Conservation (phyloP, 305 asterid genomes). For the Solanum hybrid region DNA sequence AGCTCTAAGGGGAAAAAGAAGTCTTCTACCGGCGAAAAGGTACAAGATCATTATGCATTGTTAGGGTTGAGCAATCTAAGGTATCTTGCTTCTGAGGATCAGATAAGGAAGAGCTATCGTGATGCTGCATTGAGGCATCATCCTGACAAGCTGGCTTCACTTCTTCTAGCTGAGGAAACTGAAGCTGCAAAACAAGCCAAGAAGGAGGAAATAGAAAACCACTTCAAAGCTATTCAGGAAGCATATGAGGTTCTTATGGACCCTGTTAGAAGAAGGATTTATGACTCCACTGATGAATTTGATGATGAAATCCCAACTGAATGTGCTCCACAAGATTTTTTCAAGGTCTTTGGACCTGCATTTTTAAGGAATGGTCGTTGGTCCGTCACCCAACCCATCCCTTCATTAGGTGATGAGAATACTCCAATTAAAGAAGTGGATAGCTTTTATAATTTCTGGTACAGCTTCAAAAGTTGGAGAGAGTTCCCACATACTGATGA, state of each 20-base stretch:
- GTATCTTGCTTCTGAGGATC: conserved; percentile 97
- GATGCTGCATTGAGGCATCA: conserved; percentile 88
- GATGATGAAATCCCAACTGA: conserved; percentile 90
- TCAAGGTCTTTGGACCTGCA: conserved; percentile 92
- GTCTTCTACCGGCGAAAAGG: conserved; percentile 50
- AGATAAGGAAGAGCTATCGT: conserved; percentile 73
- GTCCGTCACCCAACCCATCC: conserved; percentile 72
- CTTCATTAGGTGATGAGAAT: conserved; percentile 69
- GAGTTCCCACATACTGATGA: conserved; percentile 96
- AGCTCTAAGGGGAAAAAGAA: conserved; percentile 86
- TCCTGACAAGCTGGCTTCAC: conserved; percentile 90
- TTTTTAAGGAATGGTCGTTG: conserved; percentile 96
- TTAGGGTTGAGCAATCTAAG: conserved; percentile 89
- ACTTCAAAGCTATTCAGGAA: conserved; percentile 87
- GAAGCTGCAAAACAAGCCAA: conserved; percentile 84
- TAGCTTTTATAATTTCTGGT: conserved; percentile 80
- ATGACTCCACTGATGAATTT: conserved; percentile 96
- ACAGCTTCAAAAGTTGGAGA: conserved; percentile 92
- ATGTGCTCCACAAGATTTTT: conserved; percentile 87
- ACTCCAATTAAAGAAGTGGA: conserved; percentile 63
- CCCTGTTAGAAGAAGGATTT: conserved; percentile 81
- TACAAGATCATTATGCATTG: conserved; percentile 93
- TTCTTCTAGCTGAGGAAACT: conserved; percentile 71
- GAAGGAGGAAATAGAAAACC: conserved; percentile 88
- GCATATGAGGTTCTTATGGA: conserved; percentile 83